phyloP scores from a whole-genome alignment of 148 eudicot genomes.

The Hydrangea macrophylla region DNA sequence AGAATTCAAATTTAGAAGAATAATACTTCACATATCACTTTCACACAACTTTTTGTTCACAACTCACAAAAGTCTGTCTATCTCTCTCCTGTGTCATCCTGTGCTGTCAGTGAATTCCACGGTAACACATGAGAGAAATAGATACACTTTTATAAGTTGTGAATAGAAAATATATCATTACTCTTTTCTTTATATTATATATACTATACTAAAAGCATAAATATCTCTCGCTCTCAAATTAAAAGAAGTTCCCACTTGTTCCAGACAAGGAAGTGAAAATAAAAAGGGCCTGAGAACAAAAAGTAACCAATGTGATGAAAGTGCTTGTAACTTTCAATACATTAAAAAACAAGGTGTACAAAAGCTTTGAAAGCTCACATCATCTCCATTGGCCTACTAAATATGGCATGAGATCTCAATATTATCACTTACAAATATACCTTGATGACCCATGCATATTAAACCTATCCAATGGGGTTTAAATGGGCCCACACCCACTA shows the following conservation, averaged over 20 bases:
- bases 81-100: too few relatives aligned
- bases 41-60: too few relatives aligned
- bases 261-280: background rate
- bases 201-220: too few relatives aligned
- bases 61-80: too few relatives aligned
- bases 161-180: too few relatives aligned
- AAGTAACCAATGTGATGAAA: background rate
- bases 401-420: background rate
- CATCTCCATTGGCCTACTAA: background rate
- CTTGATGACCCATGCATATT: background rate
- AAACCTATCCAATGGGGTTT: background rate
- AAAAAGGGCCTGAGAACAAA: background rate
- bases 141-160: too few relatives aligned
- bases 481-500: background rate
- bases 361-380: background rate
- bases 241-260: background rate
- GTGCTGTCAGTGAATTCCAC: too few relatives aligned
- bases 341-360: background rate
- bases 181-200: too few relatives aligned
- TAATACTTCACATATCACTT: too few relatives aligned
- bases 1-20: too few relatives aligned
- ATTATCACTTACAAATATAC: background rate
- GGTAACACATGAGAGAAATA: too few relatives aligned
- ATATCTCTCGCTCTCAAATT: too few relatives aligned
- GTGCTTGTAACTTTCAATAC: background rate